Base-by-base conservation (phyloP, 2,329 filamentous ascomycete genomes). In the Diaporthe ilicicola region DNA sequence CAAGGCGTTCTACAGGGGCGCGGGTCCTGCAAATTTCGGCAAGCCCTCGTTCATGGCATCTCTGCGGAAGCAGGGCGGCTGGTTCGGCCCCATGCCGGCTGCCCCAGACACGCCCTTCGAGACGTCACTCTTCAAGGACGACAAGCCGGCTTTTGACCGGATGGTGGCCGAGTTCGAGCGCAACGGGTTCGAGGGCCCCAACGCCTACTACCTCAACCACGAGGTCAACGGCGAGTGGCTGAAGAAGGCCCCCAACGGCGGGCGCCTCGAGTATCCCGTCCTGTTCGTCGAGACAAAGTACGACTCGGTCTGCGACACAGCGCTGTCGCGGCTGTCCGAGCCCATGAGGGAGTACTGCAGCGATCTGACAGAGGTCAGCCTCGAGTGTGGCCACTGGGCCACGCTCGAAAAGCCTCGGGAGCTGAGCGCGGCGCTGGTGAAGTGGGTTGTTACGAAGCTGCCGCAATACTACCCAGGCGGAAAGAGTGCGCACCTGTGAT, bases 171-270 rank as follows among this genome's bases (percentile, higher is more conserved):
- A 80, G 19, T 82, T 84, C 75, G 74, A 82, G 73, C 78, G 77
- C 72, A 82, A 81, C 6, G 82, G 83, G 0, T 82, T 81, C 70
- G 83, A 79, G 73, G 54, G 54, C n/a, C 44, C 44, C 29, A 62
- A 53, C 22, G 70, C 70, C 46, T 71, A 71, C 56, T 87, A 87
- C 70, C 71, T 82, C 44, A 83, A 87, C 72, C 81, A 84, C 72
- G 76, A 79, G 7, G 76, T 74, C 15, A 87, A 87, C 67, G 74
- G 73, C 3, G 79, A 78, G 48, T 87, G 83, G 74, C 80, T 79
- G 8, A 24, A 19, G 1, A 62, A 68, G 6, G 72, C 73, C 9
- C 61, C 75, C 7, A 76, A 76, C 70, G 79, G 80, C 24, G 78
- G 79, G 2, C 69, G 64, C 32, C 73, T 87, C 51, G 80, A 78